phyloP scores from a whole-genome alignment of 768 basidiomycete species.

The Rhodotorula paludigena region DNA sequence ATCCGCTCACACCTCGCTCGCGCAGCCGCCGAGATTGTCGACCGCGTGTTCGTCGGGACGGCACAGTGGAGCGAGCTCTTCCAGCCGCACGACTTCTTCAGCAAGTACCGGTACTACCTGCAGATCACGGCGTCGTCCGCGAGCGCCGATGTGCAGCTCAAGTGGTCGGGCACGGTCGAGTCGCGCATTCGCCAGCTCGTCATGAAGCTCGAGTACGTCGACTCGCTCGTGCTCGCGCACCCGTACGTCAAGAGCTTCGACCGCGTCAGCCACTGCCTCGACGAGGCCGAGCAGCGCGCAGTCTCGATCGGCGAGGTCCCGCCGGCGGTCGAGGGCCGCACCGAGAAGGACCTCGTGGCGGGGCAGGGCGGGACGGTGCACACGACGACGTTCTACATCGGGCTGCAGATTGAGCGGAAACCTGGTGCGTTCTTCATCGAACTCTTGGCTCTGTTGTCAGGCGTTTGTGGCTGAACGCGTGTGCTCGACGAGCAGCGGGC shows the following conservation, averaged over 20 bases:
- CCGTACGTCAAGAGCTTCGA: constrained; percentile 94
- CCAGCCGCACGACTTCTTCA: constrained; percentile 91
- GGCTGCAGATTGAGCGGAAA: constrained; percentile 83
- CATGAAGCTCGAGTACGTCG: constrained; percentile 95
- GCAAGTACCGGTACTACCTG: constrained; percentile 90
- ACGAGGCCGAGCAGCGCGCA: constrained; percentile 77
- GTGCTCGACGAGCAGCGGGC: constrained; percentile 55
- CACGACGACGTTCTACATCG: constrained; percentile 98
- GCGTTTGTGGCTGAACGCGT: too few relatives aligned
- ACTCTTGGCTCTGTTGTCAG: background rate
- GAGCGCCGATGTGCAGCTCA: constrained; percentile 74
- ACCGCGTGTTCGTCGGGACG: constrained; percentile 69
- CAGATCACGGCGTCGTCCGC: constrained; percentile 91
- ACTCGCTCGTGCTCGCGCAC: constrained; percentile 83
- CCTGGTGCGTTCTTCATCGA: constrained; percentile 57
- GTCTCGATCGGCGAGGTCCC: constrained; percentile 85
- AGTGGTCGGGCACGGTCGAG: constrained; percentile 99
- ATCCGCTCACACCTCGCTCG: background rate
- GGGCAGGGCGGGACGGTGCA: constrained; percentile 56
- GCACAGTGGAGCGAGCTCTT: constrained; percentile 92
- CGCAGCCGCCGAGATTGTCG: constrained; percentile 83
- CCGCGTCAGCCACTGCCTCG: constrained; percentile 73
- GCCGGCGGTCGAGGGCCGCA: constrained; percentile 64
- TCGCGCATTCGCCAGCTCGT: constrained; percentile 91
- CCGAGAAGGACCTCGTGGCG: constrained; percentile 67